Base-by-base conservation (phyloP, 1,139 yeast species). In the Yamadazyma conglobata region DNA sequence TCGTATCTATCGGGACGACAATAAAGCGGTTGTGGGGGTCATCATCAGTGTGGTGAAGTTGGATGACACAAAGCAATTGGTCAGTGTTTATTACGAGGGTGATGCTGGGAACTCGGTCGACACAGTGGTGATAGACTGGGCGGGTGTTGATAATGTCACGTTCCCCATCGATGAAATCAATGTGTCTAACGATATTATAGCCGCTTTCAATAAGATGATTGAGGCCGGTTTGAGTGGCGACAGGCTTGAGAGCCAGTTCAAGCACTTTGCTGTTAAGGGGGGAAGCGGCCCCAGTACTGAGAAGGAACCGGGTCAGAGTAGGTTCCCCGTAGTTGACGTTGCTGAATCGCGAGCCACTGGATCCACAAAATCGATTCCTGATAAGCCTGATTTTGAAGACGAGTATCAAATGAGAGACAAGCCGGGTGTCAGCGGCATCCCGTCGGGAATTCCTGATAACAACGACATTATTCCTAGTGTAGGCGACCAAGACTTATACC, bases 321-420 rank as follows among this genome's bases (percentile, higher is more conserved):
- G 20, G 15, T n/a, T 30, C 9, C 30, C 34, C 3, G 22, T 15
- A 7, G 30, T 38, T 23, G 45, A 39, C 26, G 28, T 42, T 2
- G 45, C 40, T n/a, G 29, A 28, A 19, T 30, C 43, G 6, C 27
- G 27, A 5, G n/a, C n/a, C n/a, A n/a, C n/a, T n/a, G 10, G 27
- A 13, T 4, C 25, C 12, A 10, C n/a, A n/a, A n/a, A n/a, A n/a
- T n/a, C n/a, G n/a, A 28, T 39, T 11, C 38, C 43, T 19, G 75
- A 67, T 39, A 70, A 69, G 53, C 81, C 81, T 1, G 72, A 66
- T 13, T 76, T 76, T 48, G 81, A 76, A 24, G 80, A 75, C 47
- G 81, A 76, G 44, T 70, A 70, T 40, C 72, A 73, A 42, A 54
- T 71, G 32, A 43, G 40, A 28, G 5, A 22, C 41, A 12, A 22